A percentile compares a stretch with the other conserved stretches of the same genome.
phyloP scores from a whole-genome alignment of 768 basidiomycete species.

The Tephrocybe sp. region DNA sequence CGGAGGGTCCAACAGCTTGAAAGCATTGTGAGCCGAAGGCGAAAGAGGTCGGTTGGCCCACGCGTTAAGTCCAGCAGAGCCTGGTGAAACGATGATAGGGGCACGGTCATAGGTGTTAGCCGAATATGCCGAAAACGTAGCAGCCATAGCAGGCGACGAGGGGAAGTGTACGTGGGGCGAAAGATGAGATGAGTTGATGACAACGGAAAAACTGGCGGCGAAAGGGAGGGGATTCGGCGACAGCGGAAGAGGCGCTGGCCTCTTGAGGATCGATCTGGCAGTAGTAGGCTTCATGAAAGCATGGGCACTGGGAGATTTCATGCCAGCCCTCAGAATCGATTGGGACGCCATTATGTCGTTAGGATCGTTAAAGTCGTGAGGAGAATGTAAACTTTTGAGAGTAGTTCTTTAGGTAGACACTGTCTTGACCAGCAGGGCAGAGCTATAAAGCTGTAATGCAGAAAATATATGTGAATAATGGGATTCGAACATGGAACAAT shows the following conservation, averaged over 20 bases:
- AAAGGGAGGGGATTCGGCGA: conserved; percentile 31
- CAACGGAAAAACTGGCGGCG: conserved; percentile 29
- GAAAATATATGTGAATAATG: not conserved
- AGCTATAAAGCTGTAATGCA: conserved; percentile 18
- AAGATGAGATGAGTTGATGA: conserved; percentile 28
- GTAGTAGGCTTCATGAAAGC: conserved; percentile 24
- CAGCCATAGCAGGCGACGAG: conserved; percentile 53
- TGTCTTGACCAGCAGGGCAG: conserved; percentile 49
- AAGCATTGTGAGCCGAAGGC: conserved; percentile 29
- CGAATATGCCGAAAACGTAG: conserved; percentile 57
- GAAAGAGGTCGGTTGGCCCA: conserved; percentile 50
- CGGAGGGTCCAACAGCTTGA: conserved; percentile 33
- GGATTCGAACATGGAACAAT: not conserved
- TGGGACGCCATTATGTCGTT: conserved; percentile 35
- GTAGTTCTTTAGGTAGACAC: conserved; percentile 31
- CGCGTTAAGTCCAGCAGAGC: conserved; percentile 49
- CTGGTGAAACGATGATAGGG: conserved; percentile 59
- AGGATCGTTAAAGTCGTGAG: conserved; percentile 20
- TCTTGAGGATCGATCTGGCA: conserved; percentile 39
- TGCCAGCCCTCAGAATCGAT: conserved; percentile 33
- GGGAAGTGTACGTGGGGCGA: conserved; percentile 67
- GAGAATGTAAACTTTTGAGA: conserved; percentile 5
- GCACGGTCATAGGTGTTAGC: conserved; percentile 61
- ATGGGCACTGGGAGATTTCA: conserved; percentile 29
- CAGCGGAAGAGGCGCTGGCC: conserved; percentile 35